Evolutionary conservation across 192 early-diverging fungal genomes (phyloP).

Genomic region (Backusella australiensis): DNA sequence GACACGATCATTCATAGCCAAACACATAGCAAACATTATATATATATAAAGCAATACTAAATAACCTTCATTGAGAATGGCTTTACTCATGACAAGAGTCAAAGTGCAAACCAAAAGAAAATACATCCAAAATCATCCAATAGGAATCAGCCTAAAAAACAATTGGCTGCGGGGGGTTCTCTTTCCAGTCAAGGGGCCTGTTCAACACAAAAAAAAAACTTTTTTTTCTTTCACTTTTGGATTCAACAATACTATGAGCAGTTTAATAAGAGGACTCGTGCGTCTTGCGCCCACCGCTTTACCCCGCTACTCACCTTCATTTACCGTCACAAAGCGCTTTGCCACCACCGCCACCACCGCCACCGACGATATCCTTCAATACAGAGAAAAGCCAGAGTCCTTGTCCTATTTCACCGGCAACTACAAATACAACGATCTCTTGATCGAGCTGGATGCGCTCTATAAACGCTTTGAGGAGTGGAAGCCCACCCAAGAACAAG

Average conservation of each 20-base stretch:
- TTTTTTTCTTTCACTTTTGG: background rate
- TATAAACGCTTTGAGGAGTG: conserved; percentile 36
- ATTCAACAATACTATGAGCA: background rate
- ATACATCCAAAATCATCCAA: background rate
- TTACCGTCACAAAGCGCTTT: conserved; percentile 2
- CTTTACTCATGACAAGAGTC: too few relatives aligned
- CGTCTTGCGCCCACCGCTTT: conserved; percentile 6
- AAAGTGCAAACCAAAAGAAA: too few relatives aligned
- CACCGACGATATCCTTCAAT: conserved; percentile 35
- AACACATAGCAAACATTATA: too few relatives aligned
- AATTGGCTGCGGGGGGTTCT: background rate
- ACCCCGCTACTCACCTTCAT: background rate
- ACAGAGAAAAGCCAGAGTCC: conserved; percentile 55
- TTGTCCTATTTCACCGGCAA: conserved; percentile 90
- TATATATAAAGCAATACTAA: too few relatives aligned
- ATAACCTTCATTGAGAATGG: too few relatives aligned
- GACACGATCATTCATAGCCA: too few relatives aligned
- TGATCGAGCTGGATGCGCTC: conserved; percentile 65
- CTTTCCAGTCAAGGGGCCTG: conserved; percentile 16
- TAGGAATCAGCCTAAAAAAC: background rate
- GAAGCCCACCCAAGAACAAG: background rate
- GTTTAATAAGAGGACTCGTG: conserved; percentile 5
- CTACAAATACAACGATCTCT: conserved; percentile 71
- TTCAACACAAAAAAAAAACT: background rate
- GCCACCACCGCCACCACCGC: background rate